Evolutionary conservation across 2,329 filamentous ascomycete species (phyloP).

Genomic region (Madurella mycetomatis): DNA sequence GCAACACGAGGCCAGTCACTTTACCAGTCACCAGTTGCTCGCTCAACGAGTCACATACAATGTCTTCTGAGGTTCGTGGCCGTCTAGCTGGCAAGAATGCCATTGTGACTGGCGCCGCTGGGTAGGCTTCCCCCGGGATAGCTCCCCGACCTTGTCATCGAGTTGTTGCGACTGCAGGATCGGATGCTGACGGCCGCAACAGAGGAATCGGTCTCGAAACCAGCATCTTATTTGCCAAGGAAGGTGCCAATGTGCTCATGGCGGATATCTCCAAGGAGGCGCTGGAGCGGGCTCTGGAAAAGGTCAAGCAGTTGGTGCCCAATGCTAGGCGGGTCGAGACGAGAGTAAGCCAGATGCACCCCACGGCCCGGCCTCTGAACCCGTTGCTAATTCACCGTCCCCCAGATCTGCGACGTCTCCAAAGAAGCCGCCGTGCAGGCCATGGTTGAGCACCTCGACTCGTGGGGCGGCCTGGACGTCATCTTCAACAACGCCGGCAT

Average conservation of each 20-base stretch:
- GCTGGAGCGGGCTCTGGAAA: slow-evolving; percentile 67
- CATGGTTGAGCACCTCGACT: slow-evolving; percentile 69
- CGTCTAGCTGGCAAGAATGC: slow-evolving; percentile 58
- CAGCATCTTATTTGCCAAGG: slow-evolving; percentile 79
- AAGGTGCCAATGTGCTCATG: slow-evolving; percentile 82
- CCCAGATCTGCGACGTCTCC: slow-evolving; percentile 66
- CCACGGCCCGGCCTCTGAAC: background rate
- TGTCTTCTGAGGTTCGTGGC: slow-evolving; percentile 32
- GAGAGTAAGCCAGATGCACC: slow-evolving; percentile 34
- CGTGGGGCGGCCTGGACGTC: slow-evolving; percentile 83
- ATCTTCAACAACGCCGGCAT: slow-evolving; percentile 98
- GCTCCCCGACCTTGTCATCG: slow-evolving; percentile 3
- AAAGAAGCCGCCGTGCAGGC: slow-evolving; percentile 75
- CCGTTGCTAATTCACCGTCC: background rate
- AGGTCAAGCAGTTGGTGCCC: slow-evolving; percentile 69
- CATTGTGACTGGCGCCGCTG: slow-evolving; percentile 78
- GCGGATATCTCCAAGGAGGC: slow-evolving; percentile 77
- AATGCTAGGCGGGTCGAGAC: slow-evolving; percentile 57
- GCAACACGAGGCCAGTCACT: too few species aligned
- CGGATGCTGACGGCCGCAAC: slow-evolving; percentile 14
- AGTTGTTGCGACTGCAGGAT: background rate
- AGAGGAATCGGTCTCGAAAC: slow-evolving; percentile 94
- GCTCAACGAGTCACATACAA: background rate
- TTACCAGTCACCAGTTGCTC: background rate
- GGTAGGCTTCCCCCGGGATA: slow-evolving; percentile 51